Base-by-base conservation (phyloP, 192 early-diverging fungal species). In the Coemansia sp. region DNA sequence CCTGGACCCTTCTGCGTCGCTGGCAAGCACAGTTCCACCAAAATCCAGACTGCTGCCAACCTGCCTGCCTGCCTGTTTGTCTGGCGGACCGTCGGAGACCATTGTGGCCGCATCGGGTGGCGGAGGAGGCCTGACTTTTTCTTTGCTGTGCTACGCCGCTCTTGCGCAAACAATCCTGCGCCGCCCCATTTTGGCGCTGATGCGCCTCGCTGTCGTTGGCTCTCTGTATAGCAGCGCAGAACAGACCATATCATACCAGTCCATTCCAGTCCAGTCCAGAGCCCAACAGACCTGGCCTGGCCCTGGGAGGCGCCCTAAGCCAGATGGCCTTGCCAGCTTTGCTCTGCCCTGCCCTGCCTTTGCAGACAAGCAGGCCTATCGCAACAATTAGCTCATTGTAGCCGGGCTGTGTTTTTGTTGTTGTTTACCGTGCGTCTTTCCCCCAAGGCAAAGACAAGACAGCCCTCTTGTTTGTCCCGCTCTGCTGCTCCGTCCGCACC, bases 401-500 rank as follows among this genome's bases (percentile, higher is more conserved):
- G 42, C n/a, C n/a, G n/a, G n/a, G n/a, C 42, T 44, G 42, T 50
- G 48, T 50, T 50, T 50, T 50, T 50, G 48, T 50, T 50, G 48
- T 50, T 50, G 48, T 50, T 50, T 50, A 50, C 48, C 48, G 22
- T 6, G 27, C 24, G 46, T 19, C 46, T 48, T 48, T n/a, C n/a
- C n/a, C n/a, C n/a, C n/a, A 24, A n/a, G 48, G 24, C n/a, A 19
- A n/a, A n/a, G 18, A 19, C 16, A 44, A 44, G 6, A n/a, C 42
- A 18, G 42, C 19, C 42, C 18, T n/a, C 16, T 44, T 44, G 42
- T 44, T 44, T 44, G 18, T 44, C 18, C 18, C 16, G 35, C 3
- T 16, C 35, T 38, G 35, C 35, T 38, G 12, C 14, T 38, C 42
- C 42, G 42, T 44, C 42, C 42, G 42, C 35, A 38, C 42, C 42